Evolutionary conservation across 169 alveolate genomes (phyloP).

Genomic region (Plasmodium inui): DNA sequence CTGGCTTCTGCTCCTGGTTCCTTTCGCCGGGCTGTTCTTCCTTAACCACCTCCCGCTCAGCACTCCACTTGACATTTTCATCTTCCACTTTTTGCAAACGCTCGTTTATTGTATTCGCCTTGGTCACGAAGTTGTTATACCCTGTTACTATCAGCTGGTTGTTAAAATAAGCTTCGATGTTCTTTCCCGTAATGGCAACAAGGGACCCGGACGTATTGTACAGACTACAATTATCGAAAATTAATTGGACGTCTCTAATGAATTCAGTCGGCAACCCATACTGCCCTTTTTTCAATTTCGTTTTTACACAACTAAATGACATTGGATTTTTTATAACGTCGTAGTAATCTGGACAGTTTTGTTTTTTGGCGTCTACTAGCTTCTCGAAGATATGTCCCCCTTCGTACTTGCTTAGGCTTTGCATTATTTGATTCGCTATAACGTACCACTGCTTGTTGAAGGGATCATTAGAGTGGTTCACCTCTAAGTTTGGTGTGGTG

Average conservation of each 20-base stretch:
- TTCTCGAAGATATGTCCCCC: constrained; percentile 93
- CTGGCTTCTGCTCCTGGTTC: not conserved
- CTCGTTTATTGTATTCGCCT: constrained; percentile 77
- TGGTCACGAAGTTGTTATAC: constrained; percentile 76
- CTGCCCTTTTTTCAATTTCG: constrained; percentile 84
- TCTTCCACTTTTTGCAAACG: constrained; percentile 79
- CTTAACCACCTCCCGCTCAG: constrained; percentile 12
- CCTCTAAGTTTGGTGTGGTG: constrained; percentile 77
- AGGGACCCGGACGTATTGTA: constrained; percentile 90
- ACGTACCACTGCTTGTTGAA: constrained; percentile 88
- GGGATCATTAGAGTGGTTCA: constrained; percentile 80
- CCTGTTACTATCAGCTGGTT: constrained; percentile 81
- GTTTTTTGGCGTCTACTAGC: constrained; percentile 91
- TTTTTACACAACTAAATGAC: constrained; percentile 88
- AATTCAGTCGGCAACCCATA: constrained; percentile 87
- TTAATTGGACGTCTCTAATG: constrained; percentile 88
- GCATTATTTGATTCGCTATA: constrained; percentile 80
- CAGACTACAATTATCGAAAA: constrained; percentile 88
- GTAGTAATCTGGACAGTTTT: constrained; percentile 92
- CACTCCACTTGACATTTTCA: constrained; percentile 55
- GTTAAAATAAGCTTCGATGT: constrained; percentile 86
- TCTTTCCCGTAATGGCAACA: constrained; percentile 89
- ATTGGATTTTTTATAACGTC: constrained; percentile 90
- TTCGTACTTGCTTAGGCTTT: constrained; percentile 86
- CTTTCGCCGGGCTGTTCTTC: not conserved